A percentile compares a stretch with the other conserved stretches of the same genome.
phyloP scores from a whole-genome alignment of 164 flowering plant species.

The Brasenia schreberi region DNA sequence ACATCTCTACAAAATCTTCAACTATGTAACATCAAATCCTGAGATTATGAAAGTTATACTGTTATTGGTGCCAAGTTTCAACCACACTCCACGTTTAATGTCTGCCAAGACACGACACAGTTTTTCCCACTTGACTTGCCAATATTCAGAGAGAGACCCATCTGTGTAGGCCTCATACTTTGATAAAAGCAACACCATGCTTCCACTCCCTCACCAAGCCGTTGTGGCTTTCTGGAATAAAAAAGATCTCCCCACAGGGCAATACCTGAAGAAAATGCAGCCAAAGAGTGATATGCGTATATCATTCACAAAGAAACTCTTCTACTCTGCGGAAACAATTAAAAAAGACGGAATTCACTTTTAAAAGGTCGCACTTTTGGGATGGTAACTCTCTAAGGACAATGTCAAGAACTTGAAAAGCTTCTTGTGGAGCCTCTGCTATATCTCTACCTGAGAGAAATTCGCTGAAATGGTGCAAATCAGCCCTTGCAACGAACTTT shows the following conservation, averaged over 20 bases:
- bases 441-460: slow-evolving; percentile 73
- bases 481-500: slow-evolving; percentile 68
- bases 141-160: slow-evolving; percentile 86
- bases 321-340: background rate
- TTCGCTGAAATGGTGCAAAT: slow-evolving; percentile 67
- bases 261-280: slow-evolving; percentile 28
- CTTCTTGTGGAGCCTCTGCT: slow-evolving; percentile 80
- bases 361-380: slow-evolving; percentile 33
- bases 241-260: slow-evolving; percentile 72
- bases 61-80: too few relatives aligned
- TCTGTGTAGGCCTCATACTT: slow-evolving; percentile 92
- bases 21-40: slow-evolving; percentile 5
- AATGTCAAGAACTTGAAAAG: slow-evolving; percentile 76
- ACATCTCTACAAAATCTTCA: slow-evolving; percentile 37
- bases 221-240: slow-evolving; percentile 53
- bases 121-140: slow-evolving; percentile 25
- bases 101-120: background rate
- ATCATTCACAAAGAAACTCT: background rate
- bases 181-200: slow-evolving; percentile 96
- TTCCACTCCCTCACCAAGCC: slow-evolving; percentile 86
- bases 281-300: slow-evolving; percentile 1
- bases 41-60: background rate
- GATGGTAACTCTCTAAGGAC: slow-evolving; percentile 72
- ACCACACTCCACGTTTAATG: too few relatives aligned
- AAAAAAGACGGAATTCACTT: background rate